Conservation (phyloP, 106 monocot genomes). For the Phalaenopsis aphrodite region DNA sequence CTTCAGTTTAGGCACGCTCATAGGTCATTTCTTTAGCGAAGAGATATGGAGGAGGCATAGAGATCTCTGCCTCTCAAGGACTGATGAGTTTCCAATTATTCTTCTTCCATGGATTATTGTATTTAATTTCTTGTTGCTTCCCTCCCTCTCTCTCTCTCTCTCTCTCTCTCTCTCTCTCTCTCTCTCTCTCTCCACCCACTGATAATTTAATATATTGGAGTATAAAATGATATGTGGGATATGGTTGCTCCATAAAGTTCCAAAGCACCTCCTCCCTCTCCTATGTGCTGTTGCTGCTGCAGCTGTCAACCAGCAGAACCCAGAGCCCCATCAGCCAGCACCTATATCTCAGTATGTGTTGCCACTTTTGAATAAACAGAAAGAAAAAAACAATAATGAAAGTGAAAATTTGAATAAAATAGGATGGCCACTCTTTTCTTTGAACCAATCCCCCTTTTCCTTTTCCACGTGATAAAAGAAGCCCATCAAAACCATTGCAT, state of each 20-base stretch:
- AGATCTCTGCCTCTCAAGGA: conserved; percentile 3
- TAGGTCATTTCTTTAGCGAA: background rate
- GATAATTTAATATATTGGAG: background rate
- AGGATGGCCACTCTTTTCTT: background rate
- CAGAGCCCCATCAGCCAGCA: conserved; percentile 7
- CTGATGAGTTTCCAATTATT: conserved; percentile 13
- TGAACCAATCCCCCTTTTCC: background rate
- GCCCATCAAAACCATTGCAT: conserved; percentile 13
- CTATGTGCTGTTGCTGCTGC: conserved; percentile 2
- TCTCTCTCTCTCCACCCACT: background rate
- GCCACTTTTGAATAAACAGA: conserved; percentile 1
- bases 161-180: background rate
- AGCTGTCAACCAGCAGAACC: conserved; percentile 1
- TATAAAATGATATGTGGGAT: background rate
- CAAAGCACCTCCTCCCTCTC: background rate
- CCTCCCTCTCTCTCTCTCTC: background rate
- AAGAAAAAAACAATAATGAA: background rate
- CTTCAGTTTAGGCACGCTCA: background rate
- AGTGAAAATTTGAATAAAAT: background rate
- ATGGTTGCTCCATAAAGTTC: background rate
- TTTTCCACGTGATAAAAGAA: conserved; percentile 18
- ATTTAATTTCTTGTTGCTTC: background rate
- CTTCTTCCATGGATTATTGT: conserved; percentile 11
- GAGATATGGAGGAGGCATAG: background rate
- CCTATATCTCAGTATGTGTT: conserved; percentile 1